A percentile compares a stretch with the other conserved stretches of the same genome.
Evolutionary conservation across 805 yeast species (phyloP).

Genomic region (Saccharomycopsis sp.): DNA sequence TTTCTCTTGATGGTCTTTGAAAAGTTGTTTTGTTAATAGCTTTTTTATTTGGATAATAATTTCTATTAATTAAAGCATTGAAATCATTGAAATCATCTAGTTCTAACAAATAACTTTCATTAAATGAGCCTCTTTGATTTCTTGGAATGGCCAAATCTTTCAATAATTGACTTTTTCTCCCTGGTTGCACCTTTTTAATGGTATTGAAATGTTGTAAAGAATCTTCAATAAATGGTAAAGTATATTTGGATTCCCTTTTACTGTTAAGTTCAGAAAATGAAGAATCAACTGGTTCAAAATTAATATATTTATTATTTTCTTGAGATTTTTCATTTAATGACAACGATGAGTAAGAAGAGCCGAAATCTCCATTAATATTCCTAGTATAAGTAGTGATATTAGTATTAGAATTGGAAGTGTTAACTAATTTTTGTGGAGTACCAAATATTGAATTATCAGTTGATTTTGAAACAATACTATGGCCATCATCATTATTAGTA

Average conservation of each 20-base stretch:
- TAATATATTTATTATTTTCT: too few relatives aligned
- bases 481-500: not conserved
- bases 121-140: constrained; percentile 14
- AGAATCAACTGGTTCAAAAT: not conserved
- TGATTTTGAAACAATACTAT: not conserved
- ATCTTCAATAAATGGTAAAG: too few relatives aligned
- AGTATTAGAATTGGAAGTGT: not conserved
- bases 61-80: constrained; percentile 11
- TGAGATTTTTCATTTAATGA: not conserved
- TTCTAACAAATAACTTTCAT: not conserved
- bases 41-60: constrained; percentile 3
- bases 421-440: not conserved
- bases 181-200: too few relatives aligned
- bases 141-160: constrained; percentile 15
- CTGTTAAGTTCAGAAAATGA: too few relatives aligned
- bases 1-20: constrained; percentile 1
- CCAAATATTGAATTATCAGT: not conserved
- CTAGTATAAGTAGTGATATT: not conserved
- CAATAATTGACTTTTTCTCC: constrained; percentile 11
- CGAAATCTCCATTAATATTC: not conserved
- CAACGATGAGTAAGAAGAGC: not conserved
- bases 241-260: too few relatives aligned
- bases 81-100: constrained; percentile 10
- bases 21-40: not conserved
- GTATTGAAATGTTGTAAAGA: not conserved